Evolutionary conservation across 192 early-diverging fungal species (phyloP).

Genomic region (Backusella morwellensis): DNA sequence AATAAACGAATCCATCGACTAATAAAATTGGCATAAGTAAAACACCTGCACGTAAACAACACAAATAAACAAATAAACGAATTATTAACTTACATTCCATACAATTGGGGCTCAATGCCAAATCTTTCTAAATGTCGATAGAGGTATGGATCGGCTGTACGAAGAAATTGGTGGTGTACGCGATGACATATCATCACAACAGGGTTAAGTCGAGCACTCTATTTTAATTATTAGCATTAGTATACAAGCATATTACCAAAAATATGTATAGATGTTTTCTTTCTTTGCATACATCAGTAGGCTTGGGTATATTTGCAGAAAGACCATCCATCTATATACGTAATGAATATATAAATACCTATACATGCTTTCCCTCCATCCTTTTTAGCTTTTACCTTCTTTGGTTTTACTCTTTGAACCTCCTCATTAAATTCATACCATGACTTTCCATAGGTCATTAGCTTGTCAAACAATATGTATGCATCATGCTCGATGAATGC

Average conservation of each 20-base stretch:
- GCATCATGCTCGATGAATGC: conserved; percentile 88
- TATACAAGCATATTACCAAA: no score
- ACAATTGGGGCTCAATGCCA: conserved; percentile 92
- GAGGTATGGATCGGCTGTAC: conserved; percentile 68
- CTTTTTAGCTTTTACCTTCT: conserved; percentile 5
- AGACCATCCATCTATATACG: neutral
- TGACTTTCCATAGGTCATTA: conserved; percentile 77
- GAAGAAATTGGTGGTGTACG: conserved; percentile 70
- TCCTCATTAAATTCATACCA: conserved; percentile 87
- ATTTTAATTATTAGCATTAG: neutral
- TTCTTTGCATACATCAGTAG: conserved; percentile 10
- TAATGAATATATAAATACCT: neutral
- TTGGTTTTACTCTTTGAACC: conserved; percentile 8
- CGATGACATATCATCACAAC: conserved; percentile 73
- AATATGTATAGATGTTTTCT: neutral
- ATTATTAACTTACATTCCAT: conserved; percentile 68
- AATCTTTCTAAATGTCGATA: conserved; percentile 67
- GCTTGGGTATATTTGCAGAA: conserved; percentile 12
- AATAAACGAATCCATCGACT: conserved; percentile 90
- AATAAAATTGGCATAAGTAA: neutral
- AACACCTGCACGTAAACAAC: neutral
- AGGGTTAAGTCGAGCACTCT: conserved; percentile 55
- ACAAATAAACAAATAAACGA: neutral
- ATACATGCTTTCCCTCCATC: neutral
- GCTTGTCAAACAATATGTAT: conserved; percentile 72